Evolutionary conservation across 164 flowering plant genomes (phyloP), one percentile per base, ranked within the genome.

Genomic region (Chloranthus sessilifolius): DNA sequence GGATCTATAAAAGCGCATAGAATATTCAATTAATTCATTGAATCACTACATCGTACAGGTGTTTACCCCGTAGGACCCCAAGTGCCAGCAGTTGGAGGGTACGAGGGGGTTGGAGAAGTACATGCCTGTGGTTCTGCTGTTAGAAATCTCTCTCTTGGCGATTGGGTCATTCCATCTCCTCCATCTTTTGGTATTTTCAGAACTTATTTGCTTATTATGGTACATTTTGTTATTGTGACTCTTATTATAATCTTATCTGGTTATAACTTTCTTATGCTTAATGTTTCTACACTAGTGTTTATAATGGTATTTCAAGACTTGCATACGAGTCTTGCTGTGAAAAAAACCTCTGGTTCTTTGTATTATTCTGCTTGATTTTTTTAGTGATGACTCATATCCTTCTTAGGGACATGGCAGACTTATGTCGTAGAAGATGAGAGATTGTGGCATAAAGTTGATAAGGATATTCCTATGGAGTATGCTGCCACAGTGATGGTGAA

Each of bases 101-200:
- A 86, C 56, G 99, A 94, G 30, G 99, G 99, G 16, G 99, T 89
- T 34, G 97, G 95, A 20, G 86, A 86, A 68, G 88, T 89, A 20
- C 67, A 78, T 30, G 69, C 79, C 10, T 68, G 82, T 1, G 97
- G 99, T 14, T 67, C 91, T 60, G 76, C 79, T 14, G 97, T 88
- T 24, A 75, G 47, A 63, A 66, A 55, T 61, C 71, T 94, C n/a
- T 61, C 74, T 27, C 83, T 82, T 45, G 97, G 95, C 14, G 99
- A 94, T 65, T 69, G 68, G 90, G 95, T 94, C 55, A 84, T 94
- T 25, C 95, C 95, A 21, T 88, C 78, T 37, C 97, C 99, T 26
- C 92, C 89, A 41, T 75, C 82, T 52, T 88, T 63, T 65, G 99
- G 99, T 83, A 76, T 27, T 20, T 9, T 62, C 30, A 7, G 10